phyloP scores from a whole-genome alignment of 257 asterid genomes.

The Fraxinus quadrangulata region DNA sequence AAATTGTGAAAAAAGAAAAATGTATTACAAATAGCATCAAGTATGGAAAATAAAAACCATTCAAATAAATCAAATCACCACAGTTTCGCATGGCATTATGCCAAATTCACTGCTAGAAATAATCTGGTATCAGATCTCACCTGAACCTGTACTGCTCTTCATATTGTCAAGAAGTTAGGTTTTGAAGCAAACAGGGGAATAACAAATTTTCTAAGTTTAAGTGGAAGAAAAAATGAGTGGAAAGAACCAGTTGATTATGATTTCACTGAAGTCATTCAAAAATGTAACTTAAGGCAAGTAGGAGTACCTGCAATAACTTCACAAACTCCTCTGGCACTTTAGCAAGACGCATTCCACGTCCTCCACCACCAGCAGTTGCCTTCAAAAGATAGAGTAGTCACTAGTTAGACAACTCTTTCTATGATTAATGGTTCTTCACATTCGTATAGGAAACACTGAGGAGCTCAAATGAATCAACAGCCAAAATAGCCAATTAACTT shows the following conservation, averaged over 20 bases:
- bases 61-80: constrained; percentile 1
- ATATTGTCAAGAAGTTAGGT: constrained; percentile 13
- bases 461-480: neutral
- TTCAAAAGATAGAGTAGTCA: constrained; percentile 35
- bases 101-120: neutral
- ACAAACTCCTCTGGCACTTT: constrained; percentile 92
- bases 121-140: constrained; percentile 13
- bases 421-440: neutral
- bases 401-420: constrained; percentile 27
- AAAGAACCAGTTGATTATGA: neutral
- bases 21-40: constrained; percentile 5
- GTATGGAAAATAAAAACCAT: neutral
- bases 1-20: neutral
- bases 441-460: neutral
- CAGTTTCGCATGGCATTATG: constrained; percentile 2
- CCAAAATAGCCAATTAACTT: neutral
- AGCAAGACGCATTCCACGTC: constrained; percentile 99
- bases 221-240: neutral
- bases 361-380: constrained; percentile 99
- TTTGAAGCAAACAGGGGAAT: constrained; percentile 2
- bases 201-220: neutral
- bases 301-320: constrained; percentile 84
- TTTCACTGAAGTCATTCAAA: neutral
- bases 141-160: constrained; percentile 11
- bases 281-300: constrained; percentile 15